Conservation (phyloP, 179 eudicot genomes). For the Silene coronaria region DNA sequence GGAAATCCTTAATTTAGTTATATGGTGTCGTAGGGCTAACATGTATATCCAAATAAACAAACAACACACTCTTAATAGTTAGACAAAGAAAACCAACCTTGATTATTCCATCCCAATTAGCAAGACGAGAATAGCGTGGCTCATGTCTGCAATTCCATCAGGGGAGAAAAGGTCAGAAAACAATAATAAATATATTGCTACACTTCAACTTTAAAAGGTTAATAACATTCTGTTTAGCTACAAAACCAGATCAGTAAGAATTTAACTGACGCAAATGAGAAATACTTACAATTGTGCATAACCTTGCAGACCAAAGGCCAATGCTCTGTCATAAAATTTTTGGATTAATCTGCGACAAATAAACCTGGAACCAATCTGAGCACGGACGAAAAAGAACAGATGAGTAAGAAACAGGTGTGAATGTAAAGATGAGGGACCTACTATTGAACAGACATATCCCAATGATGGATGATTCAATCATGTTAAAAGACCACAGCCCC, state of each 20-base stretch:
- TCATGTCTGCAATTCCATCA: slow-evolving; percentile 61
- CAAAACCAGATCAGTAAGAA: slow-evolving; percentile 13
- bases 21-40: neutral
- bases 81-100: slow-evolving; percentile 42
- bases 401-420: neutral
- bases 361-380: slow-evolving; percentile 87
- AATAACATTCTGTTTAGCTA: neutral
- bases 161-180: slow-evolving; percentile 8
- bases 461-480: neutral
- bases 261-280: slow-evolving; percentile 10
- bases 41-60: neutral
- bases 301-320: slow-evolving; percentile 82
- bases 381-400: slow-evolving; percentile 11
- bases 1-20: neutral
- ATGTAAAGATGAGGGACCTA: slow-evolving; percentile 6
- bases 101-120: slow-evolving; percentile 86
- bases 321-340: slow-evolving; percentile 81
- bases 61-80: neutral
- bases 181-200: neutral
- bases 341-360: slow-evolving; percentile 70
- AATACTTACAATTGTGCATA: slow-evolving; percentile 81
- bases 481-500: slow-evolving; percentile 1
- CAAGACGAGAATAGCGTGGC: slow-evolving; percentile 73
- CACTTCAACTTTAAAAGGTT: neutral
- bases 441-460: neutral